These are phyloP conservation scores for Magnusiomyces tetraspermus DNA, from an alignment of 1,139 yeast species.

Conservation along the genomic window DNA sequence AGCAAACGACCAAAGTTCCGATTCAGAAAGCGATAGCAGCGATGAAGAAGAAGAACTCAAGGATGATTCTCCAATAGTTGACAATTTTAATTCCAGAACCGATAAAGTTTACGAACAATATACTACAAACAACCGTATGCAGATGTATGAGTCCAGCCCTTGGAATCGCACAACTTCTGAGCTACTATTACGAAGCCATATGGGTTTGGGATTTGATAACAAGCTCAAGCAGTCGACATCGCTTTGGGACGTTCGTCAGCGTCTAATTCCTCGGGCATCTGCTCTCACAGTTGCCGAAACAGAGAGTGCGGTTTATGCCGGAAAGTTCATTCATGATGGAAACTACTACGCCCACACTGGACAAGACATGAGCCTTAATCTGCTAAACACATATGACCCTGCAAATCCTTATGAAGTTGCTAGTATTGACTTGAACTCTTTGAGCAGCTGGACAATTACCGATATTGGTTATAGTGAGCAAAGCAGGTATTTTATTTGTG, in stretches of 20 bases:
- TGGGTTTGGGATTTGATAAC: constrained; percentile 1
- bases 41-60: not conserved
- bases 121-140: not conserved
- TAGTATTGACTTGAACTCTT: not conserved
- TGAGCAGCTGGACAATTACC: not conserved
- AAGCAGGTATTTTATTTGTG: not conserved
- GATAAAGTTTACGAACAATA: not conserved
- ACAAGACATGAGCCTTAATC: not conserved
- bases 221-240: not conserved
- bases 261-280: not conserved
- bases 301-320: not conserved
- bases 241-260: not conserved
- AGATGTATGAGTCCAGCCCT: not conserved
- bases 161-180: not conserved
- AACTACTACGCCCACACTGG: not conserved
- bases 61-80: not conserved
- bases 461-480: not conserved
- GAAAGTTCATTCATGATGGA: not conserved
- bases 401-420: not conserved
- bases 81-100: not conserved
- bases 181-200: not conserved
- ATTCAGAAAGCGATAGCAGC: not conserved
- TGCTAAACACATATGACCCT: not conserved
- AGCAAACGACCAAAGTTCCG: not conserved
- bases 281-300: not conserved